These are phyloP conservation scores for Trichoderma atrobrunneum DNA, from an alignment of 2,329 filamentous ascomycete species.

Conservation along the genomic window DNA sequence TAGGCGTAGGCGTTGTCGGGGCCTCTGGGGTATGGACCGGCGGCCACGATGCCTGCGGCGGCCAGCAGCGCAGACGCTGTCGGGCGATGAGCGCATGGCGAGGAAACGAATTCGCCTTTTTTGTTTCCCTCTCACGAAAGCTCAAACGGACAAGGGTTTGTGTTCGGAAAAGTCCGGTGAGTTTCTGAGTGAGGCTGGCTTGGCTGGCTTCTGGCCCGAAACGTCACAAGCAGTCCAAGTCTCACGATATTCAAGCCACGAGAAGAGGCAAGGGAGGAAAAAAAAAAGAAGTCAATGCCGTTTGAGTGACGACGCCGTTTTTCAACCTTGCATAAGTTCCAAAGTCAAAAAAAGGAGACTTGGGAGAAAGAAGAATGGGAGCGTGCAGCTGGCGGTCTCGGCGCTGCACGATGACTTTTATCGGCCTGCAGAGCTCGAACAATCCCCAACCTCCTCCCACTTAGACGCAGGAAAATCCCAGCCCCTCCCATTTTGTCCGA, in stretches of 20 bases:
- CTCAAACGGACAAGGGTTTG: neutral
- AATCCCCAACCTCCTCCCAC: constrained; percentile 38
- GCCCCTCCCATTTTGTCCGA: constrained; percentile 28
- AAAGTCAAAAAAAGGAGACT: constrained; percentile 12
- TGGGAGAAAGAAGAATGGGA: constrained; percentile 13
- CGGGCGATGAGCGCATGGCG: constrained; percentile 17
- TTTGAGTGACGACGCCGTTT: neutral
- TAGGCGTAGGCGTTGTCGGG: constrained; percentile 47
- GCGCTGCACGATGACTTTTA: constrained; percentile 35
- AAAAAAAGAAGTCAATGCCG: neutral
- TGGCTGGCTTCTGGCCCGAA: neutral
- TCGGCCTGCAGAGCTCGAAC: constrained; percentile 25
- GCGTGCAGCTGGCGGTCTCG: constrained; percentile 25
- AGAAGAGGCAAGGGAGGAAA: neutral
- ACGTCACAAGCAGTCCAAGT: neutral
- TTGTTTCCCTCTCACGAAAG: neutral
- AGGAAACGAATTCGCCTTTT: neutral
- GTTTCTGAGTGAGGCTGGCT: neutral
- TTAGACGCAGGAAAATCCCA: constrained; percentile 25
- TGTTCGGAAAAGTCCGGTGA: neutral
- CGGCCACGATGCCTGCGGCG: constrained; percentile 35
- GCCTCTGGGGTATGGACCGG: constrained; percentile 51
- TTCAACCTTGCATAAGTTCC: neutral
- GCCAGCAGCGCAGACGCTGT: constrained; percentile 32
- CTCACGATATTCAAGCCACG: neutral